Base-by-base conservation (phyloP, 805 yeast genomes). In the Candida golubevii region DNA sequence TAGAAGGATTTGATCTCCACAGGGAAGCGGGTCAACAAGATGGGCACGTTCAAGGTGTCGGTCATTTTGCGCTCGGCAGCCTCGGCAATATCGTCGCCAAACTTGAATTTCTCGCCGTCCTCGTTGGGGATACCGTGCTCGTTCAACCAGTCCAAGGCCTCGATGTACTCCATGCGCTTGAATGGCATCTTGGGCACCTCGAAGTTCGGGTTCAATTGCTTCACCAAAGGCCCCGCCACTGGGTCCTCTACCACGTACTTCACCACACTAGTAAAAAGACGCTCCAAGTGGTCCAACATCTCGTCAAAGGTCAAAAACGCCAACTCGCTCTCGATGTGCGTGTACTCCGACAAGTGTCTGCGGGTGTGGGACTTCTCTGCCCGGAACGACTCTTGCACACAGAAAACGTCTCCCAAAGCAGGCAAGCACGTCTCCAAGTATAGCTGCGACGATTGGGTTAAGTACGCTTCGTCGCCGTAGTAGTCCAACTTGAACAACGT, bases 31-130 rank as follows among this genome's bases (percentile, higher is more conserved):
- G 82, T 91, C 66, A 93, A 82, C 56, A 93, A 77, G 57, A 93
- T 90, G 53, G 99, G 99, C 53, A 78, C 85, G 62, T 90, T 90
- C 66, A 93, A 85, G 47, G 86, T 79, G 66, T 93, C 99, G 30
- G 96, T 88, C 99, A 93, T 93, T 69, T 84, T 87, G 67, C 99
- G 86, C 78, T 93, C 99, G 47, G 97, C 99, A 45, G 99, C 99
- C 74, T 93, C 99, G 49, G 98, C 97, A 53, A 93, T 93, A 67
- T 93, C 99, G 63, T 93, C 99, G 67, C 99, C 99, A 57, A 93
- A 93, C 70, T 85, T 80, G 83, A 91, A 93, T 56, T 75, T 72
- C 64, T 88, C 85, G 51, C 93, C 97, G 10, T 91, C 97, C 74
- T 93, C 99, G 79, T 91, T 93, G 60, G 83, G 82, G 59, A 95